Evolutionary conservation across 495 filamentous ascomycete species (phyloP), one percentile per base, ranked within the genome.

Genomic region (Podospora comata): DNA sequence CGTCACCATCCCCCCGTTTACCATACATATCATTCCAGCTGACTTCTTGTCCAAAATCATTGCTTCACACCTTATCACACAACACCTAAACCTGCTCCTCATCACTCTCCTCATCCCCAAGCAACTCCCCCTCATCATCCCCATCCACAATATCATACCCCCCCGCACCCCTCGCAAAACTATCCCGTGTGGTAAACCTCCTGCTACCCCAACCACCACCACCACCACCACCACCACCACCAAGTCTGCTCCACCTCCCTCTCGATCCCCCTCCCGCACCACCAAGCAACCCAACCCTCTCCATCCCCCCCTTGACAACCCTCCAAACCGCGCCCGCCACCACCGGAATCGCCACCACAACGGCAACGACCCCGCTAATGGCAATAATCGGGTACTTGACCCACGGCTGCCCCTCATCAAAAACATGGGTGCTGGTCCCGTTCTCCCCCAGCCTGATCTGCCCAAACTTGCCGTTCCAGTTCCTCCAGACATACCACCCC

Each of bases 381-480:
- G 60, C 75, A 56, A 91, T 85, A 55, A 99, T 86, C 1, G 94
- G 93, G 65, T 92, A 90, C 70, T 85, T 86, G 70, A 99, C 81
- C 78, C 89, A 88, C 2, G 89, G 84, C 70, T 85, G 87, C 54
- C 91, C 90, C 62, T 83, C 83, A 72, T 89, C 84, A 70, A 90
- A 87, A 5, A 48, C 39, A 11, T 48, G 39, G 16, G 68, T 70
- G 63, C 67, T 68, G 2, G 53, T 27, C 72, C 79, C 79, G 56
- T 81, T 80, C 70, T 93, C 92, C 65, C 92, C 93, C 18, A 97
- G 85, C 13, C 91, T 86, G 68, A 97, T 97, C 70, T 92, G 88
- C 7, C 94, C 94, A 75, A 99, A 96, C 72, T 96, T 95, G 73
- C 88, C 87, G 72, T 88, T 88, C 92, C 91, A 98, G 73, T 91